Evolutionary conservation across 1,284 basidiomycete species (phyloP).

Genomic region (Papiliotrema laurentii): DNA sequence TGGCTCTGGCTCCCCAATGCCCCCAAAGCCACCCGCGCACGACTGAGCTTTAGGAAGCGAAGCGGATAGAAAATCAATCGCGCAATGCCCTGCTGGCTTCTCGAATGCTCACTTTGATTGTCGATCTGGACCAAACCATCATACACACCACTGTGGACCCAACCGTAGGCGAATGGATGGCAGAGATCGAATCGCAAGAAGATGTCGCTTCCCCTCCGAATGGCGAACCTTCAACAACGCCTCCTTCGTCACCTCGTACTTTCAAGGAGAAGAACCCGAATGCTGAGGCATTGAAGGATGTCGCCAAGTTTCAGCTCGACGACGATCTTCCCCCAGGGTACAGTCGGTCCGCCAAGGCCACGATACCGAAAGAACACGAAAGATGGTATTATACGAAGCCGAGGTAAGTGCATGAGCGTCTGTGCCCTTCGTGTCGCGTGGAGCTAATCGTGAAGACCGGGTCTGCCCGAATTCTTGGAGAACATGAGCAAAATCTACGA

Average conservation of each 20-base stretch:
- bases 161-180: conserved; percentile 95
- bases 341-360: conserved; percentile 45
- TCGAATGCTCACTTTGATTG: conserved; percentile 85
- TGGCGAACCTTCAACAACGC: conserved; percentile 25
- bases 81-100: conserved; percentile 69
- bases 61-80: conserved; percentile 77
- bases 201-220: conserved; percentile 36
- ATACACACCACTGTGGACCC: conserved; percentile 98
- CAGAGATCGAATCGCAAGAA: conserved; percentile 64
- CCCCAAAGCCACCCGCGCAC: not conserved
- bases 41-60: conserved; percentile 63
- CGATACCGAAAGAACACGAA: conserved; percentile 50
- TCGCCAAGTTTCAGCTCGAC: conserved; percentile 73
- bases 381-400: conserved; percentile 98
- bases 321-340: conserved; percentile 54
- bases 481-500: conserved; percentile 77
- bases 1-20: not conserved
- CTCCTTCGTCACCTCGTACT: conserved; percentile 14
- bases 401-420: conserved; percentile 60
- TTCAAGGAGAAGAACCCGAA: conserved; percentile 38
- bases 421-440: not conserved
- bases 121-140: conserved; percentile 97
- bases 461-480: conserved; percentile 72
- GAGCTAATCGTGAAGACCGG: conserved; percentile 61
- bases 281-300: conserved; percentile 63